Percentiles rank a stretch among this genome's conserved stretches.
Conservation (phyloP, 495 filamentous ascomycete genomes). For the Daldinia childiae region DNA sequence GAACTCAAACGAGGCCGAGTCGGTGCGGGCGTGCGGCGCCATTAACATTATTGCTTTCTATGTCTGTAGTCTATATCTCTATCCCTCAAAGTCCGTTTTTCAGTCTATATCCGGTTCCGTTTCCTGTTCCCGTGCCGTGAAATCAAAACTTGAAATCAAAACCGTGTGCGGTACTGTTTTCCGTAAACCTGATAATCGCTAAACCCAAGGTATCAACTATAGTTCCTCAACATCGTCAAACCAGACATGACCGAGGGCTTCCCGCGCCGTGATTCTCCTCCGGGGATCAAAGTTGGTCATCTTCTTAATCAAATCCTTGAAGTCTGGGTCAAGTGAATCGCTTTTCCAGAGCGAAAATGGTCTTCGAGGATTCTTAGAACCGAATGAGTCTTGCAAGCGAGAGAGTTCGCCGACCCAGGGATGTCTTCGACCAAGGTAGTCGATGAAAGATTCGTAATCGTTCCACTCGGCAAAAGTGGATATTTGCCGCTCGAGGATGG, state of each 20-base stretch:
- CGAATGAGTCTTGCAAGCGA: conserved; percentile 50
- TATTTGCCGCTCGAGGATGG: conserved; percentile 54
- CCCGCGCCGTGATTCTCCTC: conserved; percentile 46
- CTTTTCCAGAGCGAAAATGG: conserved; percentile 50
- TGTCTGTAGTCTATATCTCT: conserved; percentile 34
- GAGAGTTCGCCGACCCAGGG: conserved; percentile 46
- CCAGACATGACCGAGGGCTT: conserved; percentile 49
- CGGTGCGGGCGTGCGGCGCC: conserved; percentile 6
- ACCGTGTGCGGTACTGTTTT: conserved; percentile 1
- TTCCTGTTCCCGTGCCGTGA: conserved; percentile 14
- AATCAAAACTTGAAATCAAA: conserved; percentile 13
- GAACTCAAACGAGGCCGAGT: background rate
- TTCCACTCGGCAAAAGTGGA: conserved; percentile 61
- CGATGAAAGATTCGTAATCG: conserved; percentile 46
- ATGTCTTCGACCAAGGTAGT: conserved; percentile 52
- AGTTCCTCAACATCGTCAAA: conserved; percentile 42
- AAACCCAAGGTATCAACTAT: conserved; percentile 17
- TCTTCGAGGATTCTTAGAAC: conserved; percentile 47
- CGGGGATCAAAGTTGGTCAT: conserved; percentile 52
- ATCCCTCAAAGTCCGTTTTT: conserved; percentile 24
- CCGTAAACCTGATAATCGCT: conserved; percentile 8
- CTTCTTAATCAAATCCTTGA: conserved; percentile 53
- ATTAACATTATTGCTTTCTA: conserved; percentile 36
- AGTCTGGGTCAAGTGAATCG: conserved; percentile 47
- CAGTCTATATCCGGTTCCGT: conserved; percentile 23